Base-by-base conservation (phyloP, 352 stramenopile species). In the Phytophthora ohioensis region DNA sequence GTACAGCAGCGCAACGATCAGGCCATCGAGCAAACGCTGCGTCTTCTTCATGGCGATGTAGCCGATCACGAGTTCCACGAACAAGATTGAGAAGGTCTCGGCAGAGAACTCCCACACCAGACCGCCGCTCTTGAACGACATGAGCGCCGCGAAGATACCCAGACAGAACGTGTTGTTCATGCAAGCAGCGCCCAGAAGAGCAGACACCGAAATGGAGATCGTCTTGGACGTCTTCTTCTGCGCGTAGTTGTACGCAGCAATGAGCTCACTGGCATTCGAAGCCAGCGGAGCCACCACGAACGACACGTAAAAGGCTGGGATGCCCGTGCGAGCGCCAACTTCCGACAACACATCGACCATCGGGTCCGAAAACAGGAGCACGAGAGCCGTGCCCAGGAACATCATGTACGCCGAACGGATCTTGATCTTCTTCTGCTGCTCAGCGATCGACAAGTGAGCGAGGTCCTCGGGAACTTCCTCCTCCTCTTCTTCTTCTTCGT, bases 161-260 rank as follows among this genome's bases (percentile, higher is more conserved):
- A 99, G 86, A 71, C 95, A 99, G 75, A 99, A 99, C n/a, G 98
- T 99, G 84, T 99, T 99, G 89, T 99, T 99, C 97, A 99, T 99
- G 75, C 94, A 98, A 12, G 97, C 97, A 32, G 97, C 97, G 32
- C 98, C 98, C 30, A 98, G 88, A 53, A 98, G 84, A 51, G 92
- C 84, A 47, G 95, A 92, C 35, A 99, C 86, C 9, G 95, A 97
- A 64, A 99, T 98, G 35, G 96, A 98, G 48, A 99, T 99, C 17
- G 93, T 98, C 82, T 98, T 99, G 69, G 85, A 91, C 51, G 97
- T 99, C 81, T 99, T 99, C 84, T 99, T 99, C 39, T 92, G 81
- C 45, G 97, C 97, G 78, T 99, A 99, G 70, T 98, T 99, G 81
- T 98, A 98, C 38, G 93, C 95, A 21, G 97, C 96, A 70, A 99